phyloP scores from a whole-genome alignment of 2,329 filamentous ascomycete species.

The Hansfordia pulvinata region DNA sequence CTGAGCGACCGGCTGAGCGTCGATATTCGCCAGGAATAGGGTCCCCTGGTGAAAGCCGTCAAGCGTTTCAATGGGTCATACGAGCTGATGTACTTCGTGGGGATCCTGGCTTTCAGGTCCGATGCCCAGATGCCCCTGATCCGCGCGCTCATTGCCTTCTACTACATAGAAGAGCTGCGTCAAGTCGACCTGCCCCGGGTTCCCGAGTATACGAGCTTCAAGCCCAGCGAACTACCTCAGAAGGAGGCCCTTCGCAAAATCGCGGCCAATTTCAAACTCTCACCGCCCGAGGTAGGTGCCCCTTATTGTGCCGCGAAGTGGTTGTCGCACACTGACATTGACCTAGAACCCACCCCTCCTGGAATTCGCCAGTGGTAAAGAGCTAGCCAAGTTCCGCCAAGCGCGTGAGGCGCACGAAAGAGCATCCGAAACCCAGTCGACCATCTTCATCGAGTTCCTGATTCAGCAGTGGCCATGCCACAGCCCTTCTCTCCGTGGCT shows the following conservation, averaged over 20 bases:
- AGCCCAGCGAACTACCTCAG: constrained; percentile 16
- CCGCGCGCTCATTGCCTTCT: constrained; percentile 26
- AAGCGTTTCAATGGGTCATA: too few relatives aligned
- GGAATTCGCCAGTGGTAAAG: constrained; percentile 14
- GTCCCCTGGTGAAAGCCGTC: constrained; percentile 9
- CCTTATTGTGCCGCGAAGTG: too few relatives aligned
- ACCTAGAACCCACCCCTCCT: constrained; percentile 6
- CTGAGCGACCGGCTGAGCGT: constrained; percentile 10
- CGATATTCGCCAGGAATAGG: constrained; percentile 12
- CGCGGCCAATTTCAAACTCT: constrained; percentile 16
- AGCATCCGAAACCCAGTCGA: constrained; percentile 18
- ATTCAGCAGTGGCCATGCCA: constrained; percentile 31
- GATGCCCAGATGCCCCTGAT: constrained; percentile 11
- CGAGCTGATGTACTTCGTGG: constrained; percentile 12
- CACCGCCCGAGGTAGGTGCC: constrained; percentile 9
- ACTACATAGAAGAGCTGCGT: constrained; percentile 23
- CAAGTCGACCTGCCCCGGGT: constrained; percentile 19
- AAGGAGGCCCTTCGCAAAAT: constrained; percentile 16
- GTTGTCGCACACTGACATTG: constrained; percentile 10
- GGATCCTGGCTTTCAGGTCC: constrained; percentile 10
- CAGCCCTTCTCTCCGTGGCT: too few relatives aligned
- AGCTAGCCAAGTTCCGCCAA: constrained; percentile 16
- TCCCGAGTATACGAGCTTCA: constrained; percentile 21
- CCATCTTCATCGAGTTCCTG: constrained; percentile 24
- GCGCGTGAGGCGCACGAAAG: constrained; percentile 14